These are phyloP conservation scores for Lodderomyces elongisporus DNA, from an alignment of 1,139 yeast genomes.

Conservation along the genomic window DNA sequence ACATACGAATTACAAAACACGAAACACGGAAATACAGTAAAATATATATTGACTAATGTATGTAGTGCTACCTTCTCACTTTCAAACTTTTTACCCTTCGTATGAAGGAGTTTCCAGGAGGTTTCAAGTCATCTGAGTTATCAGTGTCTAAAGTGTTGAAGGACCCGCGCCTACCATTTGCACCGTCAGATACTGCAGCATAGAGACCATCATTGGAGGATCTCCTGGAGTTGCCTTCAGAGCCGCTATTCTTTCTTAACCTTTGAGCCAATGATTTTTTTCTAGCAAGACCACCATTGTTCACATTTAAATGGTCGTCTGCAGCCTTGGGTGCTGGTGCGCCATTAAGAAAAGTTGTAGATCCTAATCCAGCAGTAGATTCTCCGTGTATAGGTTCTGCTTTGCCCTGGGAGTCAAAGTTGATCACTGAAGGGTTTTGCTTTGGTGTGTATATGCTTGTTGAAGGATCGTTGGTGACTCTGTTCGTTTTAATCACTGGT, in stretches of 20 bases:
- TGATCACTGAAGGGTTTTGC: slow-evolving; percentile 48
- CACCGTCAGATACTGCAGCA: slow-evolving; percentile 7
- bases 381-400: slow-evolving; percentile 79
- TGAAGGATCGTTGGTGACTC: slow-evolving; percentile 16
- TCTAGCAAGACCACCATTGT: slow-evolving; percentile 48
- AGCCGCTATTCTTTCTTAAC: slow-evolving; percentile 44
- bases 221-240: slow-evolving; percentile 31
- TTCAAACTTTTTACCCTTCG: slow-evolving; percentile 86
- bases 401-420: slow-evolving; percentile 67
- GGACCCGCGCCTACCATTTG: slow-evolving; percentile 18
- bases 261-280: slow-evolving; percentile 75
- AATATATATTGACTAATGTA: no score
- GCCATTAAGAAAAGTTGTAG: slow-evolving; percentile 90
- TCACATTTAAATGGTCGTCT: slow-evolving; percentile 24
- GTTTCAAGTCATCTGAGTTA: slow-evolving; percentile 26
- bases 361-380: slow-evolving; percentile 81
- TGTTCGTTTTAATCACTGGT: slow-evolving; percentile 11
- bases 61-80: slow-evolving; percentile 39
- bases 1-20: no score
- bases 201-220: slow-evolving; percentile 26
- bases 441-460: slow-evolving; percentile 33
- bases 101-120: slow-evolving; percentile 47
- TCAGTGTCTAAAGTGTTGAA: slow-evolving; percentile 14
- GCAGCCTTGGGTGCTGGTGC: slow-evolving; percentile 75
- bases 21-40: no score